These are phyloP conservation scores for Suhomyces choctaworum DNA, from an alignment of 1,139 yeast species.

Conservation along the genomic window DNA sequence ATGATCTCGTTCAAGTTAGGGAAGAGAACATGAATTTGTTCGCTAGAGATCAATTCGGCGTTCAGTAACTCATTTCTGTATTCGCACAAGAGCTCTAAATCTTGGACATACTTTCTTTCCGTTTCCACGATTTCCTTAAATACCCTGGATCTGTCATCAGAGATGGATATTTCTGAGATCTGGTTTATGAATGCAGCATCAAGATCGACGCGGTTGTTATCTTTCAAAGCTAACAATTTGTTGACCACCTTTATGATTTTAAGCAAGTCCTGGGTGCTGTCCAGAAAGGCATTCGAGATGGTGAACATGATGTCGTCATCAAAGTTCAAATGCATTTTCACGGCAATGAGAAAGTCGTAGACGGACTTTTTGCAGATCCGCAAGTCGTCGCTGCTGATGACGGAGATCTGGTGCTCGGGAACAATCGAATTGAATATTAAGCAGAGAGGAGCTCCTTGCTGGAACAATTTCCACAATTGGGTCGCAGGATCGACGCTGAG, in stretches of 20 bases:
- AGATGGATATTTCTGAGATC: slow-evolving; percentile 31
- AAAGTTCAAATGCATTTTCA: slow-evolving; percentile 72
- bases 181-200: slow-evolving; percentile 8
- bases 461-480: slow-evolving; percentile 82
- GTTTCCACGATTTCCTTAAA: slow-evolving; percentile 83
- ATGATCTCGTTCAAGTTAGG: slow-evolving; percentile 85
- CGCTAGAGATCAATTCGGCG: slow-evolving; percentile 71
- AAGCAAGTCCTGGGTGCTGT: slow-evolving; percentile 74
- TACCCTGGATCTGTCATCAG: slow-evolving; percentile 70
- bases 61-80: slow-evolving; percentile 69
- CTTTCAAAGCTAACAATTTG: slow-evolving; percentile 53
- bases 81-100: slow-evolving; percentile 67
- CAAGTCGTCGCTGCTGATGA: slow-evolving; percentile 72
- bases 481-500: slow-evolving; percentile 88
- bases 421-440: slow-evolving; percentile 67
- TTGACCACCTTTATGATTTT: slow-evolving; percentile 73
- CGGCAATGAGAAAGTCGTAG: slow-evolving; percentile 86
- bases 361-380: slow-evolving; percentile 86
- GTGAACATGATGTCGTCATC: slow-evolving; percentile 80
- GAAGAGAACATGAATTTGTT: slow-evolving; percentile 76
- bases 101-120: slow-evolving; percentile 90
- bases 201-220: slow-evolving; percentile 13
- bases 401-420: slow-evolving; percentile 40
- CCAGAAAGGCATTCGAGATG: slow-evolving; percentile 84
- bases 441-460: slow-evolving; percentile 92